Conservation (phyloP, 129 eudicot genomes). For the Flaveria sonorensis region DNA sequence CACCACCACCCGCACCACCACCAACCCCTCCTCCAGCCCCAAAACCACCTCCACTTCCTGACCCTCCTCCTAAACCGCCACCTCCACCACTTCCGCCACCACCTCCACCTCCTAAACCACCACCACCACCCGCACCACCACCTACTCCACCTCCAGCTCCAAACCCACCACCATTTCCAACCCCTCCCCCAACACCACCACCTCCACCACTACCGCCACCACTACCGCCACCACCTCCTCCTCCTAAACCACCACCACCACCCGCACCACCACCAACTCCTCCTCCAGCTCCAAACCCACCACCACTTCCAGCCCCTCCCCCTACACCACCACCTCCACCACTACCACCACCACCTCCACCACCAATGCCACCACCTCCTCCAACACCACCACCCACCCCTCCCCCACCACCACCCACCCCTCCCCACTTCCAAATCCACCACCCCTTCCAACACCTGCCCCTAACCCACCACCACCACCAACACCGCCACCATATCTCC, state of each 20-base stretch:
- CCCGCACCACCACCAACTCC: not conserved
- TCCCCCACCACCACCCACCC: not conserved
- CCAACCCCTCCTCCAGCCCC: conserved; percentile 20
- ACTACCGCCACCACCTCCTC: conserved; percentile 16
- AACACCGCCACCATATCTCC: not conserved
- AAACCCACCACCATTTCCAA: conserved; percentile 11
- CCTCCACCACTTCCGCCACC: conserved; percentile 22
- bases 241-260: conserved; percentile 6
- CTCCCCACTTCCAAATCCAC: not conserved
- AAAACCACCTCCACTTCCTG: conserved; percentile 5
- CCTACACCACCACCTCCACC: conserved; percentile 20
- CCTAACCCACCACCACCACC: not conserved
- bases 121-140: not conserved
- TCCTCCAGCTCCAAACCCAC: not conserved
- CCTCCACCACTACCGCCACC: conserved; percentile 26
- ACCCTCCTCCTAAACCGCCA: conserved; percentile 6
- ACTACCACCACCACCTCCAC: conserved; percentile 15
- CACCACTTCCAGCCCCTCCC: conserved; percentile 3
- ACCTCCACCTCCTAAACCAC: not conserved
- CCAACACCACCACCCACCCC: conserved; percentile 20
- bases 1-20: conserved; percentile 16
- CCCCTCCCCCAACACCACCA: conserved; percentile 12
- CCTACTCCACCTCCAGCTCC: not conserved
- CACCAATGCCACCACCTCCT: not conserved
- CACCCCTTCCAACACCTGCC: not conserved